phyloP scores from a whole-genome alignment of 2,329 filamentous ascomycete genomes.

The Scytalidium lignicola region DNA sequence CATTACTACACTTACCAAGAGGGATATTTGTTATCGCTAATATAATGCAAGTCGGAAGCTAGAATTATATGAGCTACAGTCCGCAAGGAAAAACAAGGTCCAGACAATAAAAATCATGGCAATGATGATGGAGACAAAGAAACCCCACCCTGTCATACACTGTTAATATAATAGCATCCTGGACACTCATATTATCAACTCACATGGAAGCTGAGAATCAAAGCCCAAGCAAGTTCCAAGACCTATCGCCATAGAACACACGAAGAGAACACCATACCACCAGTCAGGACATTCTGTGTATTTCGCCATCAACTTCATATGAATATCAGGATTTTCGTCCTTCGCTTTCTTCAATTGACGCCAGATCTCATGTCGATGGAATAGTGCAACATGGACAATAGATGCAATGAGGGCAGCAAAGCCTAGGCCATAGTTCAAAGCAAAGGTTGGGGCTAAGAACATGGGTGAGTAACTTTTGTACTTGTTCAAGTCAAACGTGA shows the following conservation, averaged over 20 bases:
- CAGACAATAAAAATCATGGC: slow-evolving; percentile 52
- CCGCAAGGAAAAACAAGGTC: not conserved
- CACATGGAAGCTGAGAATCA: slow-evolving; percentile 50
- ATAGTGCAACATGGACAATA: slow-evolving; percentile 60
- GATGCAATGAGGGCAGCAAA: slow-evolving; percentile 67
- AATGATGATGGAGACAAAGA: slow-evolving; percentile 33
- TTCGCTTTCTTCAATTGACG: slow-evolving; percentile 17
- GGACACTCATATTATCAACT: not conserved
- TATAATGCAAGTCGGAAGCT: slow-evolving; percentile 62
- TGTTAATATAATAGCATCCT: not conserved
- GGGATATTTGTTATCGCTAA: slow-evolving; percentile 61
- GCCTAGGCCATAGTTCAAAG: slow-evolving; percentile 62
- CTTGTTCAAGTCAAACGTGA: slow-evolving; percentile 56
- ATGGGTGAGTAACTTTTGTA: slow-evolving; percentile 65
- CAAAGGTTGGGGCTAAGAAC: slow-evolving; percentile 67
- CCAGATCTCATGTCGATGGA: slow-evolving; percentile 63
- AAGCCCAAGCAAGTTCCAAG: slow-evolving; percentile 48
- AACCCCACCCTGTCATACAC: slow-evolving; percentile 25
- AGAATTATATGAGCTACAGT: not conserved
- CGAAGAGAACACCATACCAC: slow-evolving; percentile 49
- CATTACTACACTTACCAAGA: slow-evolving; percentile 41
- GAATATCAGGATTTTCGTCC: slow-evolving; percentile 42
- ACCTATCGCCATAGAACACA: slow-evolving; percentile 40
- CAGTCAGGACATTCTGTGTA: slow-evolving; percentile 50
- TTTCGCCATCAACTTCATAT: slow-evolving; percentile 47